These are phyloP conservation scores for Scleromitrula shiraiana DNA, from an alignment of 2,329 filamentous ascomycete species.

Conservation along the genomic window DNA sequence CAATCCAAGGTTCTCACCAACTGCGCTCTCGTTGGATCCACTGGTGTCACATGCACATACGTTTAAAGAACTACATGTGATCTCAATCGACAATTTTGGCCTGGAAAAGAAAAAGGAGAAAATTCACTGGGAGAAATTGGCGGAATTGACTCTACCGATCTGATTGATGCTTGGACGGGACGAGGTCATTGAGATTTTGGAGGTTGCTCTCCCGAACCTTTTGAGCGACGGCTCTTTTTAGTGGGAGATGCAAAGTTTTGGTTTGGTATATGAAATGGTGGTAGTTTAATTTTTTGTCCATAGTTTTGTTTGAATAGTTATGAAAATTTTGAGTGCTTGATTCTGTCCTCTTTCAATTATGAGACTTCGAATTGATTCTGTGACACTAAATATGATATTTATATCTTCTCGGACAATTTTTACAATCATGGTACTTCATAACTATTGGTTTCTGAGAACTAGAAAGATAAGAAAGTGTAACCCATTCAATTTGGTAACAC, in stretches of 20 bases:
- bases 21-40: background rate
- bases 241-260: background rate
- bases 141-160: too few species aligned
- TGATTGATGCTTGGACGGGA: background rate
- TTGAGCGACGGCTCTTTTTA: conserved; percentile 9
- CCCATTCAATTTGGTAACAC: too few species aligned
- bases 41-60: background rate
- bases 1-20: background rate
- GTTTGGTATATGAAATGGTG: background rate
- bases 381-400: too few species aligned
- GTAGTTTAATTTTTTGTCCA: conserved; percentile 5
- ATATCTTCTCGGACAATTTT: too few species aligned
- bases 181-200: background rate
- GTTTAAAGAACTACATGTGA: conserved; percentile 1
- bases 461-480: too few species aligned
- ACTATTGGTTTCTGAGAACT: too few species aligned
- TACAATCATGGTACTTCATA: too few species aligned
- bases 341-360: background rate
- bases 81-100: too few species aligned
- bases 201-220: conserved; percentile 2
- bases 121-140: background rate
- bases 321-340: background rate
- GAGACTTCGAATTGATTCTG: background rate
- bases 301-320: background rate
- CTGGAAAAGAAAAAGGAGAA: background rate